Conservation (phyloP, 441 rosid genomes). For the Mallotus repandus region DNA sequence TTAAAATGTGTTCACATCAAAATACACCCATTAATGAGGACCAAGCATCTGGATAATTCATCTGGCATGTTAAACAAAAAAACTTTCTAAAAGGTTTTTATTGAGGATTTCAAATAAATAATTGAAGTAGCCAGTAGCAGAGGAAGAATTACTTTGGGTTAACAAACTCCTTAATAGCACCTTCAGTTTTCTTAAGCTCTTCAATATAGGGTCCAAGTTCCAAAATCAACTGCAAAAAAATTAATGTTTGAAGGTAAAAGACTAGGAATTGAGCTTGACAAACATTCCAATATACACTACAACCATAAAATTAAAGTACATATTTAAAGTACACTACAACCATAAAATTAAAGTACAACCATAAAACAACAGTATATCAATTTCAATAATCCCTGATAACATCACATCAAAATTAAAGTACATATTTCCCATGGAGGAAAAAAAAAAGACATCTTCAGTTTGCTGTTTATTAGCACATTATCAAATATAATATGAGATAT, state of each 20-base stretch:
- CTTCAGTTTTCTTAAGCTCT: conserved; percentile 87
- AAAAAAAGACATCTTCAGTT: not conserved
- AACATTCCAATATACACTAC: not conserved
- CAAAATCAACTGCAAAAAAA: conserved; percentile 68
- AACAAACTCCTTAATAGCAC: conserved; percentile 92
- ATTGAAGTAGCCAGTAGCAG: conserved; percentile 10
- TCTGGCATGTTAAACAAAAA: not conserved
- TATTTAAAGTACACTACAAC: not conserved
- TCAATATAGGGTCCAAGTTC: conserved; percentile 81
- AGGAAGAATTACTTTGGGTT: conserved; percentile 76
- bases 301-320: not conserved
- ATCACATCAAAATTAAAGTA: not conserved
- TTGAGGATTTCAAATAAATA: conserved; percentile 6
- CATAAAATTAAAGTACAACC: not conserved
- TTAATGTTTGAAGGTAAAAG: conserved; percentile 10
- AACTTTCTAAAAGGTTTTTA: not conserved
- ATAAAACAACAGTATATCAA: not conserved
- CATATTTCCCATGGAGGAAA: not conserved
- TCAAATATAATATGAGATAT: not conserved
- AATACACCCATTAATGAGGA: not conserved
- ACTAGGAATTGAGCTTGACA: not conserved
- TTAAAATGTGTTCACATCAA: not conserved
- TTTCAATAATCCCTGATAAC: conserved; percentile 13
- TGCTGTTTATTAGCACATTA: not conserved
- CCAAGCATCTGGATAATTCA: not conserved